A percentile compares a stretch with the other conserved stretches of the same genome.
phyloP scores from a whole-genome alignment of 2,329 filamentous ascomycete species.

The Plenodomus biglobosus region DNA sequence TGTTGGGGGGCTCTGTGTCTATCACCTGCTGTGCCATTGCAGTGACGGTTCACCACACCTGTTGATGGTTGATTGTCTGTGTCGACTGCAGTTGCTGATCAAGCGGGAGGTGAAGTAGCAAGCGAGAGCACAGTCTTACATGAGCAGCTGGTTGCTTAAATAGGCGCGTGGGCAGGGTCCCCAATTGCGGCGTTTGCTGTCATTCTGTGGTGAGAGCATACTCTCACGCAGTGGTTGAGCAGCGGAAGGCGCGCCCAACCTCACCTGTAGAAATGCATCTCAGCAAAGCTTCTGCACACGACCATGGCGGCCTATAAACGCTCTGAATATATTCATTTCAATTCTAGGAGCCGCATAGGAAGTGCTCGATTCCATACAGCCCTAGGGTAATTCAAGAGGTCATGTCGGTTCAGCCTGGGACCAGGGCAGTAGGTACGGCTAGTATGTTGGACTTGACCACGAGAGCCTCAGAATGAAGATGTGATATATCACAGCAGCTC shows the following conservation, averaged over 20 bases:
- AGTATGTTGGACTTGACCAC: too few relatives aligned
- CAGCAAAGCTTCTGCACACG: too few relatives aligned
- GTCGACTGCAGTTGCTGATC: neutral
- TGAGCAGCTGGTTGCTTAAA: neutral
- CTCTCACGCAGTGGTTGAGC: neutral
- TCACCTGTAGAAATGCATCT: neutral
- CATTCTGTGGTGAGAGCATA: slow-evolving; percentile 6
- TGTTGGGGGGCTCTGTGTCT: neutral
- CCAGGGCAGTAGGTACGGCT: too few relatives aligned
- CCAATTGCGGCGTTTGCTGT: neutral
- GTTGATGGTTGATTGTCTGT: neutral
- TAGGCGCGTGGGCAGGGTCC: slow-evolving; percentile 2
- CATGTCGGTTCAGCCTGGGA: too few relatives aligned
- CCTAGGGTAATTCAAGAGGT: too few relatives aligned
- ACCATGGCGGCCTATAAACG: too few relatives aligned
- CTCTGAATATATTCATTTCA: too few relatives aligned
- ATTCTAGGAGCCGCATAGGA: too few relatives aligned
- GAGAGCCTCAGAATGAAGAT: too few relatives aligned
- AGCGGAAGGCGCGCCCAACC: slow-evolving; percentile 1
- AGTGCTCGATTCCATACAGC: too few relatives aligned
- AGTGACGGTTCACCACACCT: slow-evolving; percentile 8
- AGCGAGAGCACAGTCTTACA: neutral
- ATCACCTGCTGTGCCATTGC: neutral
- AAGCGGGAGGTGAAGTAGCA: neutral
- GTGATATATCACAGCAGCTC: too few relatives aligned